Conservation (phyloP, 1,284 basidiomycete species). For the Salmacisia buchloeana region DNA sequence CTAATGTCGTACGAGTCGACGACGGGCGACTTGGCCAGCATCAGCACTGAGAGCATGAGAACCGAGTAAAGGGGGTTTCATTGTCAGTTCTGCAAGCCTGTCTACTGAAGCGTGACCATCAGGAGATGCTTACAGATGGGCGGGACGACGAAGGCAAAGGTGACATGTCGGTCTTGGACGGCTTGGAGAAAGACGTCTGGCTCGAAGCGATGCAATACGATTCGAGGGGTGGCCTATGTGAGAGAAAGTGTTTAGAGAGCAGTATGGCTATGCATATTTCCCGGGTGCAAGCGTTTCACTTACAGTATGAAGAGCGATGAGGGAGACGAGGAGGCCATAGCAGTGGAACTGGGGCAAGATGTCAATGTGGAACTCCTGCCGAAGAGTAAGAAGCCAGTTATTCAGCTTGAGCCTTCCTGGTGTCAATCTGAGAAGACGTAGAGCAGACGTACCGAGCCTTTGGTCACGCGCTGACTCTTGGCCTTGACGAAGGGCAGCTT, state of each 20-base stretch:
- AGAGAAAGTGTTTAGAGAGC: not conserved
- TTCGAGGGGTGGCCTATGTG: slow-evolving; percentile 27
- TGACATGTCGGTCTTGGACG: slow-evolving; percentile 33
- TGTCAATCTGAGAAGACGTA: too few relatives aligned
- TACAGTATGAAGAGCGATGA: slow-evolving; percentile 42
- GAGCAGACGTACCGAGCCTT: slow-evolving; percentile 4
- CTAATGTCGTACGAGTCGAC: slow-evolving; percentile 40
- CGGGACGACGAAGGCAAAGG: slow-evolving; percentile 47
- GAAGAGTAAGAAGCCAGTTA: not conserved
- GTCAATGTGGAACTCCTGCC: slow-evolving; percentile 41
- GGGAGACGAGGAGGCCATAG: slow-evolving; percentile 42
- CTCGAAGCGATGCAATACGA: slow-evolving; percentile 36
- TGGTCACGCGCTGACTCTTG: not conserved
- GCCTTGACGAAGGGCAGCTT: not conserved
- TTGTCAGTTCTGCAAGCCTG: not conserved
- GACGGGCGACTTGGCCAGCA: slow-evolving; percentile 35
- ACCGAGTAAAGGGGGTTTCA: not conserved
- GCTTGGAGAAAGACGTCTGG: slow-evolving; percentile 38
- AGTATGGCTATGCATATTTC: not conserved
- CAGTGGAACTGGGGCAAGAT: slow-evolving; percentile 48
- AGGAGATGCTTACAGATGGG: slow-evolving; percentile 27
- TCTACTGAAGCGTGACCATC: not conserved
- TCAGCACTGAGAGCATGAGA: slow-evolving; percentile 20
- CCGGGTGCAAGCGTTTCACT: not conserved
- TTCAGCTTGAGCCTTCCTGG: not conserved